These are phyloP conservation scores for Apophysomyces variabilis DNA, from an alignment of 371 early-diverging fungal genomes.

Conservation along the genomic window DNA sequence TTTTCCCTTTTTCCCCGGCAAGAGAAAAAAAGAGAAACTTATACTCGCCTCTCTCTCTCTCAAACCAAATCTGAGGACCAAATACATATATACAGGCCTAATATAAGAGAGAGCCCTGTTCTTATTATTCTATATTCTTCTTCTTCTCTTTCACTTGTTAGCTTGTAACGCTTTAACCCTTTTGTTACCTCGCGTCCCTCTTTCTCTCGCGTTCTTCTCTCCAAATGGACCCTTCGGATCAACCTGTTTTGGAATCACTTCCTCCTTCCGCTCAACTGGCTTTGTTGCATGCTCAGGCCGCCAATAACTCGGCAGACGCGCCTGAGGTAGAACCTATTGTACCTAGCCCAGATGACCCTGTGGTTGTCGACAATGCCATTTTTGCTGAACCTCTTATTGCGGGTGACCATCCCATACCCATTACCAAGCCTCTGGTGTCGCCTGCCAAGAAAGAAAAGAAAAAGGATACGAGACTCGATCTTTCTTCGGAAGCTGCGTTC, in stretches of 20 bases:
- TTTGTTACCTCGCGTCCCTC: conserved; percentile 2
- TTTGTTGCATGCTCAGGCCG: conserved; percentile 48
- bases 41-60: too few relatives aligned
- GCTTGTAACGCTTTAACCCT: too few relatives aligned
- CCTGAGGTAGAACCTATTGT: conserved; percentile 30
- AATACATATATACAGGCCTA: too few relatives aligned
- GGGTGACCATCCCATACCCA: conserved; percentile 51
- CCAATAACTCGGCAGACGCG: conserved; percentile 15
- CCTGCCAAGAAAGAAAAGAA: conserved; percentile 31
- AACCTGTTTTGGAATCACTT: conserved; percentile 36
- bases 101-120: background rate
- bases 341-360: conserved; percentile 51
- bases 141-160: background rate
- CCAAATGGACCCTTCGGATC: conserved; percentile 30
- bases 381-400: conserved; percentile 53
- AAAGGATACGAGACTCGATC: conserved; percentile 44
- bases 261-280: conserved; percentile 56
- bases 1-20: conserved; percentile 6
- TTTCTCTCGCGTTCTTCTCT: conserved; percentile 5
- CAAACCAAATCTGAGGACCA: too few relatives aligned
- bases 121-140: background rate
- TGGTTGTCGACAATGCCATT: conserved; percentile 37
- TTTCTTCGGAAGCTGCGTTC: conserved; percentile 72
- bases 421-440: conserved; percentile 31
- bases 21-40: background rate